Base-by-base conservation (phyloP, 164 flowering plant genomes). In the Magnolia sinica region DNA sequence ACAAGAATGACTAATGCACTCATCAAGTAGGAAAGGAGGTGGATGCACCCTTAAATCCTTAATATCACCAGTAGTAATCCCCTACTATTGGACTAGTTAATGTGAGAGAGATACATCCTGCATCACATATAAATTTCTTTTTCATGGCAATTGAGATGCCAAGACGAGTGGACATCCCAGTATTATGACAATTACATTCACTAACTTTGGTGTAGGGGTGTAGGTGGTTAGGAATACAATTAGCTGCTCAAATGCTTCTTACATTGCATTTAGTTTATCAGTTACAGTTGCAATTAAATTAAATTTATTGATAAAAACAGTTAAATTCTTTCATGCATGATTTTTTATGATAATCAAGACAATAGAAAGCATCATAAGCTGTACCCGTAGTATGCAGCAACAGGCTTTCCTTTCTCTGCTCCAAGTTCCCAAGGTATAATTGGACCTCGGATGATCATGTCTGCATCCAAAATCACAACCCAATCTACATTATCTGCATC, bases 391-490 rank as follows among this genome's bases (percentile, higher is more conserved):
- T 84, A 91, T 52, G 98, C 97, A 76, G 98, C 91, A 69, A 96
- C 96, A 27, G 98, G 92, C 74, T 81, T 90, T 73, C 99, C 98
- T 79, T 86, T 96, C 89, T 94, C 94, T 4, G 94, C 97, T 37
- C 98, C 98, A 82, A 94, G 89, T 79, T 94, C 94, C 99, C 98
- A 94, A 10, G 99, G 97, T 73, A 94, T 81, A 49, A 96, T 94
- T 24, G 97, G 98, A 49, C 98, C 98, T 64, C 98, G 84, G 23
- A 94, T 88, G 77, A 94, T 91, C 95, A 89, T 89, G 83, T 96
- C 99, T 0, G 99, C 99, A 83, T 94, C 99, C 71, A 96, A 83
- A 82, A 92, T 92, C 71, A 96, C 93, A 74, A 96, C 99, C 99
- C 99, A 96, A 78, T 96, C 99, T 49, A 94, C 98, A 83, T 94